phyloP scores from a whole-genome alignment of 1,139 yeast species.

The Pichia sp. region DNA sequence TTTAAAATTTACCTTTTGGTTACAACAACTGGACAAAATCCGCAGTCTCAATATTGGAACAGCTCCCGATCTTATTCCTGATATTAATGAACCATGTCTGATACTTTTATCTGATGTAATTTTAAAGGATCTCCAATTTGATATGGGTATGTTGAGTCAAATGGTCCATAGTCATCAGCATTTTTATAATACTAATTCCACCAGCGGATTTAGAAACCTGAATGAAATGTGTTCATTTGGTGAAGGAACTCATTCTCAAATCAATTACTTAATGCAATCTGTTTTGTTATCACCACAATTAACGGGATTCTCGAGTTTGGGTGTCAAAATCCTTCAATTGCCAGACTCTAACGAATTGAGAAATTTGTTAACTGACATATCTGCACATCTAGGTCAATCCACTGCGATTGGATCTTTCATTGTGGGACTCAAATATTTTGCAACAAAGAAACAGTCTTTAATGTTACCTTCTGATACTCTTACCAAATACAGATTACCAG shows the following conservation, averaged over 20 bases:
- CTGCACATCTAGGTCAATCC: slow-evolving; percentile 82
- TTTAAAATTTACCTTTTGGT: slow-evolving; percentile 56
- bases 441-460: slow-evolving; percentile 40
- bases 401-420: slow-evolving; percentile 63
- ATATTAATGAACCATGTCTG: slow-evolving; percentile 50
- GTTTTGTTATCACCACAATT: slow-evolving; percentile 49
- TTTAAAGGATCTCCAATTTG: slow-evolving; percentile 42
- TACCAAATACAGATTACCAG: slow-evolving; percentile 48
- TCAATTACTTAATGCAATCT: slow-evolving; percentile 62
- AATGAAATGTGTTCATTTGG: slow-evolving; percentile 70
- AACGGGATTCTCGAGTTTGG: slow-evolving; percentile 40
- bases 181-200: slow-evolving; percentile 37
- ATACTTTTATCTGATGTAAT: slow-evolving; percentile 45
- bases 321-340: slow-evolving; percentile 40
- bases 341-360: slow-evolving; percentile 32
- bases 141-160: slow-evolving; percentile 48
- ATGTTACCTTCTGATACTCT: slow-evolving; percentile 58
- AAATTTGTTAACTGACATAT: slow-evolving; percentile 44
- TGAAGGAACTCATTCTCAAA: slow-evolving; percentile 72
- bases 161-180: slow-evolving; percentile 54
- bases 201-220: slow-evolving; percentile 39
- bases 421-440: slow-evolving; percentile 54
- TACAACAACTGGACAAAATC: slow-evolving; percentile 39
- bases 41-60: slow-evolving; percentile 29
- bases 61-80: slow-evolving; percentile 28